Evolutionary conservation across 768 basidiomycete species (phyloP).

Genomic region (Boletus subparvulus): DNA sequence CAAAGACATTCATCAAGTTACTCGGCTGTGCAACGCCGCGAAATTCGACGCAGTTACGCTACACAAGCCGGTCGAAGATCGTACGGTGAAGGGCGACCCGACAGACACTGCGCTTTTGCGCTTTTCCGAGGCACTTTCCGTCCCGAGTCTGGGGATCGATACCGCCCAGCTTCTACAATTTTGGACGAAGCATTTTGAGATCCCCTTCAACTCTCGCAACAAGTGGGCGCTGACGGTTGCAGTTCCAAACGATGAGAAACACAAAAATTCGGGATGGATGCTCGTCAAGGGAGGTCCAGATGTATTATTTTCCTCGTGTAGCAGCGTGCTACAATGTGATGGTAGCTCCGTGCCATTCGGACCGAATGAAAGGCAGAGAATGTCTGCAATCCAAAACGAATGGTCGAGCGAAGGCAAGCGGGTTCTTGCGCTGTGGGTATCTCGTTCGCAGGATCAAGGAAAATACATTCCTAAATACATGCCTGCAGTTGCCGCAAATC

Average conservation of each 20-base stretch:
- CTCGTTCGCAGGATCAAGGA: not conserved
- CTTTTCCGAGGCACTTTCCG: conserved; percentile 38
- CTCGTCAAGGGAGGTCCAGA: conserved; percentile 63
- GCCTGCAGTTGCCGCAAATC: conserved; percentile 31
- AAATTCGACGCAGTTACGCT: conserved; percentile 40
- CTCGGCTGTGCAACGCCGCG: conserved; percentile 57
- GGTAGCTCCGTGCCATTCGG: conserved; percentile 36
- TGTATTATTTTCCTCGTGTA: conserved; percentile 43
- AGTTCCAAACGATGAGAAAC: conserved; percentile 6
- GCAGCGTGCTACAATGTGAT: conserved; percentile 30
- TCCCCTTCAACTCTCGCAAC: conserved; percentile 50
- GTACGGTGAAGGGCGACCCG: conserved; percentile 44
- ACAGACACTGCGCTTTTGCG: conserved; percentile 55
- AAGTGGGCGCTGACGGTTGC: conserved; percentile 56
- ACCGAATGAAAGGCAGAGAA: conserved; percentile 14
- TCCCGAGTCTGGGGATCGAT: conserved; percentile 20
- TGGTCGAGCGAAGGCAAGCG: conserved; percentile 54
- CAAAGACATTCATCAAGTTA: conserved; percentile 35
- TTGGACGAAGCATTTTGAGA: conserved; percentile 32
- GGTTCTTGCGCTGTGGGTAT: conserved; percentile 45
- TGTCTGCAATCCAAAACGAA: conserved; percentile 34
- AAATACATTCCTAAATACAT: not conserved
- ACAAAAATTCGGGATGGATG: conserved; percentile 31
- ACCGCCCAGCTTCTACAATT: conserved; percentile 16
- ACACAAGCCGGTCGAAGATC: conserved; percentile 30